Evolutionary conservation across 2,329 filamentous ascomycete species (phyloP).

Genomic region (Neofusicoccum ribis): DNA sequence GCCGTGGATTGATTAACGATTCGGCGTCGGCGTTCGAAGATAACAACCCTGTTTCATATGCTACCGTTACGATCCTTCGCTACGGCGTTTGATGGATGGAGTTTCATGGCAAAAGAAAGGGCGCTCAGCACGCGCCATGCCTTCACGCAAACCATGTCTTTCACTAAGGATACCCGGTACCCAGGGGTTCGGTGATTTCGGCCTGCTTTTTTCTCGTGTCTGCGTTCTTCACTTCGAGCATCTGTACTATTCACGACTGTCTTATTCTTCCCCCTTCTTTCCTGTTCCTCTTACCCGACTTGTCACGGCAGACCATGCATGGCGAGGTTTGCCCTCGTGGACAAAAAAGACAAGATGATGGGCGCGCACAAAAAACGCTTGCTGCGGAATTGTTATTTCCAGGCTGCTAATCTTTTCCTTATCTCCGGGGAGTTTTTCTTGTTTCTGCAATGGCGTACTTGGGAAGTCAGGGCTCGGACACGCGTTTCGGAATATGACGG

Average conservation of each 20-base stretch:
- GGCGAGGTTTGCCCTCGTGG: slow-evolving; percentile 3
- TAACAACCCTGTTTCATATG: slow-evolving; percentile 17
- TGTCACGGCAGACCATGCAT: not conserved
- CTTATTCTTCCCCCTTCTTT: not conserved
- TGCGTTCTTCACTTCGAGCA: slow-evolving; percentile 9
- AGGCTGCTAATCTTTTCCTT: not conserved
- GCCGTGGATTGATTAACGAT: not conserved
- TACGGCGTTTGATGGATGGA: slow-evolving; percentile 19
- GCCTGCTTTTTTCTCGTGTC: not conserved
- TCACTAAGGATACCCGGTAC: slow-evolving; percentile 17
- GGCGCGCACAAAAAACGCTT: slow-evolving; percentile 10
- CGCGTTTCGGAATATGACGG: slow-evolving; percentile 14
- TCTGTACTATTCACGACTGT: slow-evolving; percentile 15
- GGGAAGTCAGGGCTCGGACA: not conserved
- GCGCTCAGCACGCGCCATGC: slow-evolving; percentile 1
- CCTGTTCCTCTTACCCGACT: not conserved
- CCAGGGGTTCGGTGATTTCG: slow-evolving; percentile 16
- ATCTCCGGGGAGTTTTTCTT: not conserved
- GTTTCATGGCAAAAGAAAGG: slow-evolving; percentile 17
- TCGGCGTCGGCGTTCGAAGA: slow-evolving; percentile 18
- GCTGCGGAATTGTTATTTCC: not conserved
- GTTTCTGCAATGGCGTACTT: not conserved
- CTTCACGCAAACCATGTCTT: slow-evolving; percentile 16
- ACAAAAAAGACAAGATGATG: slow-evolving; percentile 7
- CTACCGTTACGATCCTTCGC: slow-evolving; percentile 14